Evolutionary conservation across 805 yeast genomes (phyloP), one percentile per base, ranked within the genome.

Genomic region (Metschnikowia cerradonensis): DNA sequence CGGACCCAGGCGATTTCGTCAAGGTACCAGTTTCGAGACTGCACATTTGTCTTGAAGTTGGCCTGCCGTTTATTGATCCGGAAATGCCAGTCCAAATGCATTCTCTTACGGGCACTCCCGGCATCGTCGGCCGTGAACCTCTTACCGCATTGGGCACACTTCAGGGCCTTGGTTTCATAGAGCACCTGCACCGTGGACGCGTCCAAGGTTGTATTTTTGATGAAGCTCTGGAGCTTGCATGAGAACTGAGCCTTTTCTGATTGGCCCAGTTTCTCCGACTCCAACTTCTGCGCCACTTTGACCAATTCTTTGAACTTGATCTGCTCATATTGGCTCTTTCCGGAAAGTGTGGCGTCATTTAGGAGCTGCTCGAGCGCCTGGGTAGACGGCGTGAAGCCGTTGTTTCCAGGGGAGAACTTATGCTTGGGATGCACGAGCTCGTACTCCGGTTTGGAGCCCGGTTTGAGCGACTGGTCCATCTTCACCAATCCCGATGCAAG

Each of bases 51-150:
- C 20, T 63, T 58, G 32, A 53, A 57, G 41, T 63, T 58, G 22
- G 70, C 57, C 44, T 88, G 73, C 60, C 86, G 84, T 64, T 88
- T 89, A 67, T 90, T 92, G 41, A 89, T 86, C 60, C 98, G 80
- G 73, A 90, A 90, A 72, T 92, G 98, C 97, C 97, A 92, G 67
- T 92, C 99, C 57, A 90, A 71, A 68, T 94, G 99, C 15, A 80
- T 75, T 47, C 84, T 59, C 51, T 72, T 80, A 52, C 79, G 79
- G 44, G 70, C 68, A 5, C 67, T 67, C 14, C 90, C 95, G 44
- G 75, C 79, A 2, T 67, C 71, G 34, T 83, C 80, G 48, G 79
- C 78, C 3, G 81, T 75, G 64, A 90, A 94, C 55, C 99, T 71
- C 65, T 88, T 88, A 22, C 97, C 95, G 71, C 99, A 94, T 17